These are phyloP conservation scores for Jamesozyma spencerorum DNA, from an alignment of 805 yeast species.

Conservation along the genomic window DNA sequence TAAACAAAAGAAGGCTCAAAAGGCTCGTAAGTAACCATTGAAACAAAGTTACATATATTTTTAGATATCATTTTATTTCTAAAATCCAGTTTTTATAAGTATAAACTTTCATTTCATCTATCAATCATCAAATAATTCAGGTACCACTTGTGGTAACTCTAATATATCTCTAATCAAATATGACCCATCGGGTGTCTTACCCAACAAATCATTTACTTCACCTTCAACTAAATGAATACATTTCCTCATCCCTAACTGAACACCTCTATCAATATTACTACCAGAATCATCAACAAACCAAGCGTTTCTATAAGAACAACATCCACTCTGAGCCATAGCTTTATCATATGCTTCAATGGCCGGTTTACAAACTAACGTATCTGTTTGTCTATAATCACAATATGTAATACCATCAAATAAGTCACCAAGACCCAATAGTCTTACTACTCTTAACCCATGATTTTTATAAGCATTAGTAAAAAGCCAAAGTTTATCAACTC, in stretches of 20 bases:
- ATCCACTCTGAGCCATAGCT: slow-evolving; percentile 51
- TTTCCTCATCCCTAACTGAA: slow-evolving; percentile 58
- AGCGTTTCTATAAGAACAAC: slow-evolving; percentile 36
- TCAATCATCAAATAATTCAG: slow-evolving; percentile 44
- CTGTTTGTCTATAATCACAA: slow-evolving; percentile 66
- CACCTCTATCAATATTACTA: slow-evolving; percentile 68
- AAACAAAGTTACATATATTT: too few relatives aligned
- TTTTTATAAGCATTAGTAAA: slow-evolving; percentile 90
- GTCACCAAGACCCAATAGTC: slow-evolving; percentile 81
- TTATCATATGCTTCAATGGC: slow-evolving; percentile 56
- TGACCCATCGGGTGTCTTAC: slow-evolving; percentile 36
- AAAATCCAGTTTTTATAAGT: too few relatives aligned
- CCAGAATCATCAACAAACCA: slow-evolving; percentile 86
- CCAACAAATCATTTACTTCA: slow-evolving; percentile 37
- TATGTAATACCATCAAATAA: slow-evolving; percentile 87
- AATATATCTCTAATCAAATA: slow-evolving; percentile 47
- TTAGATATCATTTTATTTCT: too few relatives aligned
- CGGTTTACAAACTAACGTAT: slow-evolving; percentile 82
- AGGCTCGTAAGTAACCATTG: slow-evolving; percentile 9
- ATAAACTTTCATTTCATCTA: too few relatives aligned
- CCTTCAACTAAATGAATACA: slow-evolving; percentile 72
- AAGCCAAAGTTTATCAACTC: slow-evolving; percentile 74
- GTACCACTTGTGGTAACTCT: slow-evolving; percentile 38
- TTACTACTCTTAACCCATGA: slow-evolving; percentile 76
- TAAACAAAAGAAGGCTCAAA: slow-evolving; percentile 69